phyloP scores from a whole-genome alignment of 768 basidiomycete species.

The Leccinum subtestaceum region DNA sequence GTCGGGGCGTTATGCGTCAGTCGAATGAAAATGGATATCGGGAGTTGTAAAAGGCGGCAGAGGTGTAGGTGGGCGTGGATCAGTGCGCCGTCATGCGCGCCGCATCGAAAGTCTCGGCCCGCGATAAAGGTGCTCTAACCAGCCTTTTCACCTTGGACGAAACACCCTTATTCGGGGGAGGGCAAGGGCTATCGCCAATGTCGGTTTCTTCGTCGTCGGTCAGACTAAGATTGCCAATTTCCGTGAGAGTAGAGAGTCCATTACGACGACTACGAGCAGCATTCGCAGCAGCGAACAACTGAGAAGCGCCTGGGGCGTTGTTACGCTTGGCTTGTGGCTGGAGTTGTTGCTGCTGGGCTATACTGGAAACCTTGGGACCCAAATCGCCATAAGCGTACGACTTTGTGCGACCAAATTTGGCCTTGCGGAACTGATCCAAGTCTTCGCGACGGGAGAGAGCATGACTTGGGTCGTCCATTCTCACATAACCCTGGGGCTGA shows the following conservation, averaged over 20 bases:
- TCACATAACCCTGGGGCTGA: conserved; percentile 78
- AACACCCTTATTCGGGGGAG: conserved; percentile 62
- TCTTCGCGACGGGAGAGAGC: conserved; percentile 79
- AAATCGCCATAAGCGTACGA: conserved; percentile 92
- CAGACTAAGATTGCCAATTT: conserved; percentile 58
- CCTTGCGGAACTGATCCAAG: conserved; percentile 87
- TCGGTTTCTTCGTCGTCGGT: conserved; percentile 79
- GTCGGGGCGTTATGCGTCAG: conserved; percentile 12
- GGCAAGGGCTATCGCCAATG: conserved; percentile 85
- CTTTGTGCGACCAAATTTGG: conserved; percentile 84
- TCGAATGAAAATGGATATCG: conserved; percentile 6
- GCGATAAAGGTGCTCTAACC: conserved; percentile 45
- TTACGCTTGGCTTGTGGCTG: conserved; percentile 58
- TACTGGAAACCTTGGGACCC: conserved; percentile 38
- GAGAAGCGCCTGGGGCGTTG: conserved; percentile 57
- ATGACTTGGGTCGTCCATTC: conserved; percentile 93
- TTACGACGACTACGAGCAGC: conserved; percentile 64
- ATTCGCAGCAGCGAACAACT: conserved; percentile 67
- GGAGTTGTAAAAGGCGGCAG: conserved; percentile 1
- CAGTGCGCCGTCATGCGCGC: conserved; percentile 49
- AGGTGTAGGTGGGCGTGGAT: conserved; percentile 16
- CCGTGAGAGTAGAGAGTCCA: conserved; percentile 60
- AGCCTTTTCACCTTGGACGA: conserved; percentile 59
- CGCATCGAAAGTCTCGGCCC: conserved; percentile 72
- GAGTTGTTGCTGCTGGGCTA: conserved; percentile 36